These are phyloP conservation scores for Arthroderma sp. DNA, from an alignment of 2,329 filamentous ascomycete species.

Conservation along the genomic window DNA sequence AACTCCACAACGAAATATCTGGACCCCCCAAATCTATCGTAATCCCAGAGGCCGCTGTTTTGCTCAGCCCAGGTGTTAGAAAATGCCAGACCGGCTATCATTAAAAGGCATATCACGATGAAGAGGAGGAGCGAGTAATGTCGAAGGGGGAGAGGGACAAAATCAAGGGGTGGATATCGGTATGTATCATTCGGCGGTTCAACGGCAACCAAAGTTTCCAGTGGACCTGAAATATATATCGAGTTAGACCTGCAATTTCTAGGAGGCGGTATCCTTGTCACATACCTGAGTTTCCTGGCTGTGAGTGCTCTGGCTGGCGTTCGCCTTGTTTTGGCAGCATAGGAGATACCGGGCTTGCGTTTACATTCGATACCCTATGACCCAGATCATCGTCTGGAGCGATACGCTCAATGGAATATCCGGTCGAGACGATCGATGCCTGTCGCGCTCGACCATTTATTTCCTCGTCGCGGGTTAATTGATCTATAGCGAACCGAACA, in stretches of 20 bases:
- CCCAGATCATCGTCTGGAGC: slow-evolving; percentile 35
- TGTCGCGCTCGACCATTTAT: slow-evolving; percentile 42
- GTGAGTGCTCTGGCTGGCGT: too few relatives aligned
- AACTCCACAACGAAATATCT: slow-evolving; percentile 81
- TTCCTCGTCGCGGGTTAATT: slow-evolving; percentile 63
- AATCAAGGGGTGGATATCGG: slow-evolving; percentile 46
- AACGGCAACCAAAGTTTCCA: slow-evolving; percentile 37
- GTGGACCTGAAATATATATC: slow-evolving; percentile 16
- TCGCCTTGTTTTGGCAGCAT: too few relatives aligned
- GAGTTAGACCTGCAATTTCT: neutral
- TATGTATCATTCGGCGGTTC: slow-evolving; percentile 31
- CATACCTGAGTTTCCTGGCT: too few relatives aligned
- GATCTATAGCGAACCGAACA: slow-evolving; percentile 79
- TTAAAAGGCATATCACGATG: slow-evolving; percentile 50
- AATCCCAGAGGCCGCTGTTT: slow-evolving; percentile 54
- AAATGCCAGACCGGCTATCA: slow-evolving; percentile 60
- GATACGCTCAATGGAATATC: slow-evolving; percentile 38
- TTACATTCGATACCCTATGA: too few relatives aligned
- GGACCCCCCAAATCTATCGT: slow-evolving; percentile 53
- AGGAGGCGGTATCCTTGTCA: too few relatives aligned
- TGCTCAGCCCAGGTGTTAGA: slow-evolving; percentile 54
- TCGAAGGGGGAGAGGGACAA: slow-evolving; percentile 58
- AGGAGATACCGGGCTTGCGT: too few relatives aligned
- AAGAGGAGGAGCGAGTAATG: slow-evolving; percentile 49
- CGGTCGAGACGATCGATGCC: slow-evolving; percentile 26